Evolutionary conservation across 2,329 filamentous ascomycete species (phyloP), one percentile per base, ranked within the genome.

Genomic region (Trichoderma cornu-damae): DNA sequence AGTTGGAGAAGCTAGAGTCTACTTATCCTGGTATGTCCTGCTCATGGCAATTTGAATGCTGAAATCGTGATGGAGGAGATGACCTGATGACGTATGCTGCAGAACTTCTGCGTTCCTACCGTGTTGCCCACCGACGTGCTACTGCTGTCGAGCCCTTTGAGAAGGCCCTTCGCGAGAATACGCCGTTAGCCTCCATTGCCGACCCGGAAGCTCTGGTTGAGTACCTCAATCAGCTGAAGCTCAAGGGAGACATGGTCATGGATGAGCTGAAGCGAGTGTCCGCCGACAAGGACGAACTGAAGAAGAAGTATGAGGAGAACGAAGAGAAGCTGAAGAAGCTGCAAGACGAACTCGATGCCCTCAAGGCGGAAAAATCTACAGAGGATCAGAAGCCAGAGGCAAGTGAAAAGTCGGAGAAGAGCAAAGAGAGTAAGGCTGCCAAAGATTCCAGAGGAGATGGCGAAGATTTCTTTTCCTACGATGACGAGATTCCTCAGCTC

Each of bases 81-180:
- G 20, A 28, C 6, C 28, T 52, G 35, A 63, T 43, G 46, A 30
- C 46, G 6, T 48, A 12, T 20, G 3, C 12, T 16, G 50, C 54
- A 90, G 93, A 97, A 67, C 79, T 99, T 1, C 78, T 97, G 49
- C 87, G 90, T 57, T 96, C 93, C 7, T 99, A 99, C 73, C 85
- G 91, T 61, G 86, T 92, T 62, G 94, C 94, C 16, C 93, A 99
- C 75, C 84, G 89, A 58, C 86, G 91, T 51, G 90, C 92, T 40
- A 84, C 88, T 11, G 84, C 88, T 2, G 95, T 97, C 66, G 94
- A 97, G 68, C 88, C 90, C 0, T 99, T 99, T 70, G 94, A 99
- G 73, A 87, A 89, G 55, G 86, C 88, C 0, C 79, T 99, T 6
- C 89, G 90, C 65, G 94, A 99, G 69, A 89, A 96, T 65, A 99